These are phyloP conservation scores for Thielaviopsis ethacetica DNA, from an alignment of 2,329 filamentous ascomycete species.

Conservation along the genomic window DNA sequence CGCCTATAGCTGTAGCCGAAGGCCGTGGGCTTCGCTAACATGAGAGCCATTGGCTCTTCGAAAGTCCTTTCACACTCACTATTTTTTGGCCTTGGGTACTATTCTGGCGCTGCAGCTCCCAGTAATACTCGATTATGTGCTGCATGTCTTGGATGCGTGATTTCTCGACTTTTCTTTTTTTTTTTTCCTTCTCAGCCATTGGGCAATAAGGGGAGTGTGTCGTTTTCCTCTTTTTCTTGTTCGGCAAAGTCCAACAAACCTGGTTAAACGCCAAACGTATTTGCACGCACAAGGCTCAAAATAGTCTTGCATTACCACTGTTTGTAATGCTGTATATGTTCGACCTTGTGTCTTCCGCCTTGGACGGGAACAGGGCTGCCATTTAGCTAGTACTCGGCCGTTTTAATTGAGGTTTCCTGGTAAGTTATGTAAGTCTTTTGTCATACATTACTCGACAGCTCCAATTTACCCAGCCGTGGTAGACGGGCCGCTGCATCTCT, in stretches of 20 bases:
- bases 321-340: too few species aligned
- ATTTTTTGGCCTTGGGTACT: too few species aligned
- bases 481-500: background rate
- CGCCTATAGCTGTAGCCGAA: background rate
- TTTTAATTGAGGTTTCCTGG: background rate
- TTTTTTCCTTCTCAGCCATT: background rate
- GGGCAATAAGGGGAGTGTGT: background rate
- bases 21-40: background rate
- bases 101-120: too few species aligned
- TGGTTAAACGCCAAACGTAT: too few species aligned
- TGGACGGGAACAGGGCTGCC: too few species aligned
- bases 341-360: too few species aligned
- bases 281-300: too few species aligned
- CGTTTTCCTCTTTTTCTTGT: background rate
- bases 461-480: background rate
- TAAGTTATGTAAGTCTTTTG: background rate
- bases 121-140: background rate
- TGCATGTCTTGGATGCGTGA: background rate
- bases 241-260: too few species aligned
- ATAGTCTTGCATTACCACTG: too few species aligned
- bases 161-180: background rate
- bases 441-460: background rate
- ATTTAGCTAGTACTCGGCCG: too few species aligned
- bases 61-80: too few species aligned
- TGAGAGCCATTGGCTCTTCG: background rate